Conservation (phyloP, 768 basidiomycete species). For the Galerina sulciceps region DNA sequence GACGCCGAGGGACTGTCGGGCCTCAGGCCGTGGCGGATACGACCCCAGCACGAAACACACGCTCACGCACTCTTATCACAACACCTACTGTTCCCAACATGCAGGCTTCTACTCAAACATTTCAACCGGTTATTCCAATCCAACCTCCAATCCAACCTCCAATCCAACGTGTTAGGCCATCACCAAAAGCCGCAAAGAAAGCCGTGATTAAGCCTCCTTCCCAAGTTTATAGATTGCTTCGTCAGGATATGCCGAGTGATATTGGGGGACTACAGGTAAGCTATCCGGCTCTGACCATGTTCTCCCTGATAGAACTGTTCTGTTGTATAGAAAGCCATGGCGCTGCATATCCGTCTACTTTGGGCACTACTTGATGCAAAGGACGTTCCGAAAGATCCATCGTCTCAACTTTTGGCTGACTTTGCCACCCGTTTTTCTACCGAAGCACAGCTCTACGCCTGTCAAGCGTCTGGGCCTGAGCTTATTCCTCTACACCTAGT, state of each 20-base stretch:
- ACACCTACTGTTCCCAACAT: too few relatives aligned
- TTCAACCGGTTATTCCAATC: too few relatives aligned
- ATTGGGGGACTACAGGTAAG: not conserved
- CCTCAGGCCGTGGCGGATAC: too few relatives aligned
- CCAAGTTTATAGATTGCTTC: not conserved
- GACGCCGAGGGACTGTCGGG: too few relatives aligned
- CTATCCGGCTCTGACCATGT: not conserved
- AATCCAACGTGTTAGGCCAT: too few relatives aligned
- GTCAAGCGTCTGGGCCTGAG: not conserved
- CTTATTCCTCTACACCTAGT: slow-evolving; percentile 8
- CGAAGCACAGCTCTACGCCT: not conserved
- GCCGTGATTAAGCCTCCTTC: not conserved
- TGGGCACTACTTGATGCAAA: slow-evolving; percentile 11
- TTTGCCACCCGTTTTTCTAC: slow-evolving; percentile 5
- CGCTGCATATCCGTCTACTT: slow-evolving; percentile 12
- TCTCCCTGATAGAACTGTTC: not conserved
- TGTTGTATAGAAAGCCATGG: slow-evolving; percentile 7
- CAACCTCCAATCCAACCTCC: too few relatives aligned
- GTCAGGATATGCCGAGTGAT: not conserved
- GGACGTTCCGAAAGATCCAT: slow-evolving; percentile 2
- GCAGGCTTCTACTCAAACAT: too few relatives aligned
- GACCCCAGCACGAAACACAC: too few relatives aligned
- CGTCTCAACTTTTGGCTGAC: not conserved
- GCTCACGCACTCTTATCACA: too few relatives aligned
- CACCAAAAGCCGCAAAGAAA: not conserved